phyloP scores from a whole-genome alignment of 352 stramenopile genomes.

The Globisporangium spiculum region DNA sequence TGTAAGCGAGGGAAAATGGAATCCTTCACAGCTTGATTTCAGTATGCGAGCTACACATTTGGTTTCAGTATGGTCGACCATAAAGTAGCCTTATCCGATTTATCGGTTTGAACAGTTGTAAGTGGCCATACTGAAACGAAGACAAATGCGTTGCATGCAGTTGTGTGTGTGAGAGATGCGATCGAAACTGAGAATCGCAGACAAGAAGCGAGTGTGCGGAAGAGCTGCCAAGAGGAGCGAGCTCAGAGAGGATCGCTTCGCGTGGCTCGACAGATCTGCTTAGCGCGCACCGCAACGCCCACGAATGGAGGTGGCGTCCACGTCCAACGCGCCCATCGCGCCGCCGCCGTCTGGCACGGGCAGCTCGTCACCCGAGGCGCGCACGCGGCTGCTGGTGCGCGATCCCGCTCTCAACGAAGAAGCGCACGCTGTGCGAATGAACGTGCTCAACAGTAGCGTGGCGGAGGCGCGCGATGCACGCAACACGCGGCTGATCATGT shows the following conservation, averaged over 20 bases:
- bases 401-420: constrained; percentile 40
- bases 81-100: background rate
- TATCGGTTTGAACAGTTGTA: background rate
- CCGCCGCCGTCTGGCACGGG: background rate
- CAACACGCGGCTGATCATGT: constrained; percentile 80
- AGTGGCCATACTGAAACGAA: background rate
- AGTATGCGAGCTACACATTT: background rate
- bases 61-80: background rate
- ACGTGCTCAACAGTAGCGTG: constrained; percentile 83
- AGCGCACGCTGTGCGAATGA: constrained; percentile 76
- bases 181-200: constrained; percentile 5
- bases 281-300: background rate
- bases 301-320: background rate
- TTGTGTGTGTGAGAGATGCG: background rate
- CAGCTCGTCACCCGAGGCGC: constrained; percentile 20
- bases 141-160: background rate
- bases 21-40: background rate
- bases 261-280: background rate
- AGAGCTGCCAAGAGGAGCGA: constrained; percentile 2
- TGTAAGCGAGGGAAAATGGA: constrained; percentile 9
- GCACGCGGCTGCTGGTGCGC: constrained; percentile 33
- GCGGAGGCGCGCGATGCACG: constrained; percentile 75
- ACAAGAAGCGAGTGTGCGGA: background rate
- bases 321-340: background rate
- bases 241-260: background rate